Percentiles rank a stretch among this genome's conserved stretches.
Evolutionary conservation across 768 basidiomycete genomes (phyloP).

Genomic region (Phylloporus scabripes): DNA sequence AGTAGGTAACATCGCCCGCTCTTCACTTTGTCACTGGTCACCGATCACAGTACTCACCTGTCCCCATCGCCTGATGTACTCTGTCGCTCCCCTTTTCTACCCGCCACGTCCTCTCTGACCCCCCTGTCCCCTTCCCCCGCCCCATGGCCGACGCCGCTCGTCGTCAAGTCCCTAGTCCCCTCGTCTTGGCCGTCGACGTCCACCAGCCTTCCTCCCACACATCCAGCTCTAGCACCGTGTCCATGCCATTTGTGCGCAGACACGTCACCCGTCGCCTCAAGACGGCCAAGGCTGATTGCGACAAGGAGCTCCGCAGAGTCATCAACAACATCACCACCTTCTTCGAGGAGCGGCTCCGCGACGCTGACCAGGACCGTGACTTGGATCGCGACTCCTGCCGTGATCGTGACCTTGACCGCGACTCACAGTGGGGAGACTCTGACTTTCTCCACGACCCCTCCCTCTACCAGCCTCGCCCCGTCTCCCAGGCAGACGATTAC

Average conservation of each 20-base stretch:
- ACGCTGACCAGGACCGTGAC: constrained; percentile 62
- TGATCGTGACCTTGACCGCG: constrained; percentile 49
- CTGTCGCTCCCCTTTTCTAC: constrained; percentile 7
- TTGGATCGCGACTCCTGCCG: constrained; percentile 52
- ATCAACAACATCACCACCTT: constrained; percentile 91
- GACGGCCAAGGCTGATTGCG: constrained; percentile 93
- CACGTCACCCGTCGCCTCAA: constrained; percentile 92
- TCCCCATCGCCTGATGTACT: constrained; percentile 19
- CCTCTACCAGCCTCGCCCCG: constrained; percentile 49
- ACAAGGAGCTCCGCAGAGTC: constrained; percentile 92
- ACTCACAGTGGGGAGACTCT: constrained; percentile 50
- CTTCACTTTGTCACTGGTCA: constrained; percentile 18
- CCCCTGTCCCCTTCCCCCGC: not conserved
- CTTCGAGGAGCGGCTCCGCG: constrained; percentile 86
- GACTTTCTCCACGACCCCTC: constrained; percentile 60
- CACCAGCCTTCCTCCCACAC: constrained; percentile 32
- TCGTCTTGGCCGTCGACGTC: constrained; percentile 67
- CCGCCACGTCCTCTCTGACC: constrained; percentile 10
- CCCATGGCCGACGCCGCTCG: constrained; percentile 37
- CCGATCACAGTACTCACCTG: constrained; percentile 10
- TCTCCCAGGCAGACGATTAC: constrained; percentile 63
- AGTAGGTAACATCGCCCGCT: constrained; percentile 8
- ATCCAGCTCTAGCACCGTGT: constrained; percentile 69
- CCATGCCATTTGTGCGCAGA: constrained; percentile 88
- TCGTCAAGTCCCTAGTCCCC: constrained; percentile 64